Base-by-base conservation (phyloP, 768 basidiomycete genomes). In the Hypholoma fasciculare region DNA sequence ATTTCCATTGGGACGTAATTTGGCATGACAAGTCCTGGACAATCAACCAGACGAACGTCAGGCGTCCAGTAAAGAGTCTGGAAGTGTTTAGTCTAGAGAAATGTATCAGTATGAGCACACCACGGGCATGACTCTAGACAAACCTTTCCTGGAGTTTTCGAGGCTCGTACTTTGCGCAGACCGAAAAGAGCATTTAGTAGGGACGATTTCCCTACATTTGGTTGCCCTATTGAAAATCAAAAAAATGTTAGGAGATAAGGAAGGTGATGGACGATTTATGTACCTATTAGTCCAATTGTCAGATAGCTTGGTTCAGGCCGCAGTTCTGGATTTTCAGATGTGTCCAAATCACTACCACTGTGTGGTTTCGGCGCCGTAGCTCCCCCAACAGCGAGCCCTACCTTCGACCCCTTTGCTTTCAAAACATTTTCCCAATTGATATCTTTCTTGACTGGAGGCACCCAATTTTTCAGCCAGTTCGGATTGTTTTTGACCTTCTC, bases 131-230 rank as follows among this genome's bases (percentile, higher is more conserved):
- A 38, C 7, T n/a, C 2, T 13, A 8, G 7, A 30, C 14, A 64
- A 43, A 89, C 91, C 80, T 95, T 96, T 51, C 94, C 94, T 0
- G 94, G 92, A 0, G 90, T 94, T 57, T 86, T 85, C 0, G 91
- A 94, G 12, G 93, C 91, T 60, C 85, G 82, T 4, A 97, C 95
- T 70, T 83, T 88, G 49, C 78, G 81, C 19, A 76, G 73, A 27
- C 92, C 94, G 67, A 98, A 92, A 17, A 98, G 76, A 4, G 96
- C 95, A 68, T 98, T 98, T 52, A 98, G 73, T 4, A 97, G 75
- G 0, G 92, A 94, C 1, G 92, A 94, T 71, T 98, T 98, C 9
- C 96, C 96, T 40, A 96, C 94, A 69, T 98, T 98, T 13, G 96
- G 96, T 67, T 96, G 94, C 37, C 94, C 93, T 89, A 67, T 20